Percentiles rank a stretch among this genome's conserved stretches.
Evolutionary conservation across 805 yeast species (phyloP).

Genomic region (Wickerhamiella slavikovae): DNA sequence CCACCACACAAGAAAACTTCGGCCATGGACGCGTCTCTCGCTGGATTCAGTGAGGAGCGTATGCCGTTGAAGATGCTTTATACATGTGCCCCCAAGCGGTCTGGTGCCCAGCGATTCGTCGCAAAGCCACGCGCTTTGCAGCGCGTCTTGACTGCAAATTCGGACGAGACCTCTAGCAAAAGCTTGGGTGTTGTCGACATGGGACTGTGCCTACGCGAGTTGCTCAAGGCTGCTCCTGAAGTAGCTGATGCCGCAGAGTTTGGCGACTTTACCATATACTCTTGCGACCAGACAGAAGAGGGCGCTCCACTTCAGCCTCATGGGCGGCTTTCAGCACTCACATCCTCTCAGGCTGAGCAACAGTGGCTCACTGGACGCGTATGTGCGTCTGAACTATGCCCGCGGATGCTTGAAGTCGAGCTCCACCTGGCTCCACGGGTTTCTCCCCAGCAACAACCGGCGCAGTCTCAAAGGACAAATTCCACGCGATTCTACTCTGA

Average conservation of each 20-base stretch:
- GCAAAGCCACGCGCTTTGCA: slow-evolving; percentile 15
- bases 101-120: slow-evolving; percentile 17
- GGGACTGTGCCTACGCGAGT: slow-evolving; percentile 16
- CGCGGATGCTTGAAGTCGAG: not conserved
- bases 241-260: slow-evolving; percentile 10
- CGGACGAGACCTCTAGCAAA: slow-evolving; percentile 7
- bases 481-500: no score
- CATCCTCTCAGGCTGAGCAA: not conserved
- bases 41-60: not conserved
- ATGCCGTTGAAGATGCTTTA: slow-evolving; percentile 19
- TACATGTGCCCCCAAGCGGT: slow-evolving; percentile 17
- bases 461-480: no score
- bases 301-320: slow-evolving; percentile 22
- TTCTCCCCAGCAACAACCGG: no score
- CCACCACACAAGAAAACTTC: no score
- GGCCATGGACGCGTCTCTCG: not conserved
- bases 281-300: slow-evolving; percentile 21
- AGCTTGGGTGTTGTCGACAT: slow-evolving; percentile 17
- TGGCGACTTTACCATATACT: slow-evolving; percentile 21
- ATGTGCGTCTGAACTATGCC: not conserved
- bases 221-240: slow-evolving; percentile 19
- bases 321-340: slow-evolving; percentile 16
- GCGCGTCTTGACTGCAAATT: no score
- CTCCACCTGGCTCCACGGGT: not conserved
- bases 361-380: not conserved